Base-by-base conservation (phyloP, 164 flowering plant species). In the Brasenia schreberi region DNA sequence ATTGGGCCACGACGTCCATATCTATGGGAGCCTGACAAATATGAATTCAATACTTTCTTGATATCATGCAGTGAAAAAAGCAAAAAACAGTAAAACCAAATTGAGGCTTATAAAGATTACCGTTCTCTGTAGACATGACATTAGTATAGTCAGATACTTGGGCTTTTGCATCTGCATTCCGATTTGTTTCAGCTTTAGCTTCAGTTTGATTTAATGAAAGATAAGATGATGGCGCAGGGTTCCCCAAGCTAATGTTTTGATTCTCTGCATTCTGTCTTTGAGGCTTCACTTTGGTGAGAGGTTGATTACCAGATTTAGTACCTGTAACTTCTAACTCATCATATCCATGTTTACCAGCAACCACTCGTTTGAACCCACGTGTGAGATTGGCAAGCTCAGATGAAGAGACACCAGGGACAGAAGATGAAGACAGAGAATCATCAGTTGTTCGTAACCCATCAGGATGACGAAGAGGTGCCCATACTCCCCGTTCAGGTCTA, bases 401-500 rank as follows among this genome's bases (percentile, higher is more conserved):
- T 49, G 56, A 49, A 9, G 56, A 49, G 10, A 14, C 16, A 49
- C 56, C 56, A 49, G 56, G 56, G 16, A 49, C 10, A 49, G 56
- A 67, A 56, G 85, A 77, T 17, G 82, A 81, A 23, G 86, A 75
- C 64, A 81, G 73, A 12, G 87, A 86, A 53, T 84, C 95, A 76
- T 83, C 81, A 77, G 84, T 74, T 27, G 87, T 81, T 81, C 79
- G 83, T 19, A 80, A 78, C 61, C 84, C 83, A 75, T 88, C 95
- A 58, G 91, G 81, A 61, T 89, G 92, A 42, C 88, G 87, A 72
- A 82, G 87, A 58, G 92, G 82, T 45, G 92, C 68, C 98, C 98
- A 92, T 16, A 87, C 88, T 67, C 80, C 88, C 77, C 90, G 90
- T 71, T 89, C 97, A 71, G 87, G 90, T 66, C 89, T 83, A 72